Evolutionary conservation across 2,329 filamentous ascomycete genomes (phyloP).

Genomic region (Sclerotiophoma versabilis): DNA sequence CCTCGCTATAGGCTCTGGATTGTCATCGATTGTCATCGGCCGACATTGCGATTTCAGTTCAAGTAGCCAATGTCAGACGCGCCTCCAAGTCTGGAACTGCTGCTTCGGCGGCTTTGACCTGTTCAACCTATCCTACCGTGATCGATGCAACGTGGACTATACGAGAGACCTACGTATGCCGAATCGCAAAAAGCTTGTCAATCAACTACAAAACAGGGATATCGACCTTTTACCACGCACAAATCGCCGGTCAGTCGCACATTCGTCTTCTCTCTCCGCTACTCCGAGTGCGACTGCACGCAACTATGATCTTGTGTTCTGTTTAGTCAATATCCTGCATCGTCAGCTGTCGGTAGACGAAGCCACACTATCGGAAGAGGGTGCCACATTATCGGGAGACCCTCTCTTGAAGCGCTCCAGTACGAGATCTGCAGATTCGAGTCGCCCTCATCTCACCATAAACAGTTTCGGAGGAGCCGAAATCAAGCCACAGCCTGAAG

Average conservation of each 20-base stretch:
- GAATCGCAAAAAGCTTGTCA: background rate
- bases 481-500: background rate
- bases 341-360: background rate
- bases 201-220: background rate
- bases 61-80: background rate
- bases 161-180: background rate
- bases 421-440: background rate
- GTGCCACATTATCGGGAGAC: background rate
- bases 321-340: background rate
- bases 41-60: background rate
- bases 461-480: background rate
- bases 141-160: background rate
- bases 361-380: background rate
- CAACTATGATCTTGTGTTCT: background rate
- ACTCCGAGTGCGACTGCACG: background rate
- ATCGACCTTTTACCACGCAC: background rate
- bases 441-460: background rate
- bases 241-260: background rate
- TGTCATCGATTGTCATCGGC: background rate
- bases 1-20: background rate
- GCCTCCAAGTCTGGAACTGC: background rate
- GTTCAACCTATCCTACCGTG: background rate
- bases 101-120: background rate
- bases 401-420: background rate
- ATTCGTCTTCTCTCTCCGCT: background rate